Conservation (phyloP, 225 moss, liverwort and hornwort genomes). For the Marchantia polymorpha region DNA sequence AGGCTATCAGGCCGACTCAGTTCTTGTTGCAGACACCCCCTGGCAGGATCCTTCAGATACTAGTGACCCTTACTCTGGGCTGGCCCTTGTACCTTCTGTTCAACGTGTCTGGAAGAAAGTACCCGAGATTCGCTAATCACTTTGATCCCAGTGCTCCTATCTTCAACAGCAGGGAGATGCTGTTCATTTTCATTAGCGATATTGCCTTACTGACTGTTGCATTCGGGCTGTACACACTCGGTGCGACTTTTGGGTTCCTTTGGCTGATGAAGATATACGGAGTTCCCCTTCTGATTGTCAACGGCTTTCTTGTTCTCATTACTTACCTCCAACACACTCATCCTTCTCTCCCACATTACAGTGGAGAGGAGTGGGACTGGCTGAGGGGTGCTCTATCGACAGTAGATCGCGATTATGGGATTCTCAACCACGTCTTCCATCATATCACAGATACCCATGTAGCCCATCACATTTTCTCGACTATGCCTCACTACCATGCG, state of each 20-base stretch:
- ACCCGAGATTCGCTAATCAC: constrained; percentile 60
- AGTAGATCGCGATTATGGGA: constrained; percentile 84
- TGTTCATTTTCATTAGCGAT: constrained; percentile 76
- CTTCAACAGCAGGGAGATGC: constrained; percentile 64
- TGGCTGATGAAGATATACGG: constrained; percentile 62
- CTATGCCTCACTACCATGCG: constrained; percentile 90
- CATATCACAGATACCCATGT: constrained; percentile 88
- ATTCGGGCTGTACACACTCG: constrained; percentile 43
- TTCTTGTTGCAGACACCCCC: constrained; percentile 52
- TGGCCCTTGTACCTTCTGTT: constrained; percentile 76
- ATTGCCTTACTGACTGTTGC: constrained; percentile 54
- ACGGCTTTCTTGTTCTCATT: constrained; percentile 82
- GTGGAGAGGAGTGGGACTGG: constrained; percentile 84
- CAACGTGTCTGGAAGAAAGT: constrained; percentile 79
- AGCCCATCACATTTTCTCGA: constrained; percentile 83
- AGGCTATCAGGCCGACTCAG: constrained; percentile 29
- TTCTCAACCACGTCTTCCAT: constrained; percentile 75
- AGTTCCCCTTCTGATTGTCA: constrained; percentile 72
- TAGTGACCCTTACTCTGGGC: constrained; percentile 56
- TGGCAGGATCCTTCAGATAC: constrained; percentile 56
- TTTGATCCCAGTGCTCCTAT: constrained; percentile 80
- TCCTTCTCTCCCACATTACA: constrained; percentile 76
- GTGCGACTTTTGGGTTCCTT: constrained; percentile 45
- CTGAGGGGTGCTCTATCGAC: constrained; percentile 84
- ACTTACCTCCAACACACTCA: constrained; percentile 92